Conservation (phyloP, 2,329 filamentous ascomycete species). For the Pestalotiopsis sp. region DNA sequence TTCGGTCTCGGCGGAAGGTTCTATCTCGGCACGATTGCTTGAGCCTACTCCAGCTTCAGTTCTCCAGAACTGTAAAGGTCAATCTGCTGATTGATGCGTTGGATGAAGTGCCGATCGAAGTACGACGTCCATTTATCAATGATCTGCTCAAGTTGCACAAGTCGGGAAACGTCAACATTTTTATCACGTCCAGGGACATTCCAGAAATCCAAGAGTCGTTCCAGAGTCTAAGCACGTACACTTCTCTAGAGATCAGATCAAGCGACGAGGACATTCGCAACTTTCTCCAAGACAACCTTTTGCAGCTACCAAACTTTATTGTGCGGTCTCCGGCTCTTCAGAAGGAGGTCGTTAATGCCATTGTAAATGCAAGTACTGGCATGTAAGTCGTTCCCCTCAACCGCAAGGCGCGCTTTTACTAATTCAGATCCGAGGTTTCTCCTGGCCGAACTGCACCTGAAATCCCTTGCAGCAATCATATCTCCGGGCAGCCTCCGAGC, state of each 20-base stretch:
- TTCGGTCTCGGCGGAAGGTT: neutral
- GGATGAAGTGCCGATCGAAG: neutral
- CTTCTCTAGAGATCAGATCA: neutral
- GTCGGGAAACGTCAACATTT: neutral
- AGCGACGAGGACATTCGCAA: neutral
- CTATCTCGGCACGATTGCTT: neutral
- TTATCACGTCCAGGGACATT: neutral
- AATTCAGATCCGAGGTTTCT: neutral
- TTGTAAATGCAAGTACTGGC: slow-evolving; percentile 17
- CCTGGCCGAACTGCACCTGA: neutral
- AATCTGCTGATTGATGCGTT: neutral
- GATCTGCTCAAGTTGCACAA: neutral
- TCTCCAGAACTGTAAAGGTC: neutral
- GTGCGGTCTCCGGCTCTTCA: slow-evolving; percentile 17
- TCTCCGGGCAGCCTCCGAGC: neutral
- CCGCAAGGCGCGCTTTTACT: neutral
- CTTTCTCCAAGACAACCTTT: neutral
- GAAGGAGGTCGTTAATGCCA: slow-evolving; percentile 20
- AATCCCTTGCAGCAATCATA: neutral
- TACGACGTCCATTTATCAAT: neutral
- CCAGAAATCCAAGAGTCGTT: neutral
- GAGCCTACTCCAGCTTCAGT: neutral
- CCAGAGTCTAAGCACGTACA: neutral
- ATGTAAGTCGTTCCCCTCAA: neutral
- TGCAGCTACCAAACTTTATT: neutral